phyloP scores from a whole-genome alignment of 176 grass and related monocot genomes.

The Carex scoparia region DNA sequence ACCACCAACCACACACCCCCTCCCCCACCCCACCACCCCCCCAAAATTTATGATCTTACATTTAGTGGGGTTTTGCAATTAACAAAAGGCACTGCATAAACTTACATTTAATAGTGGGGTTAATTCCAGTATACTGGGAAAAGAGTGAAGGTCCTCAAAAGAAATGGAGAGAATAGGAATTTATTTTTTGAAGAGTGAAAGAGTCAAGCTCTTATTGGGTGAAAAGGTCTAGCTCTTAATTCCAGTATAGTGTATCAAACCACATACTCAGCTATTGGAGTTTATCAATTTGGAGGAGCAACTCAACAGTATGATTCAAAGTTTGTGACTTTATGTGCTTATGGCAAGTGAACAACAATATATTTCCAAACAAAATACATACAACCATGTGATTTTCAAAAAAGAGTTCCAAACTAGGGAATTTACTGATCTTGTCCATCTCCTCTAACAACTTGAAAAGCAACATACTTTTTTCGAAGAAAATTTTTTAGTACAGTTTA shows the following conservation, averaged over 20 bases:
- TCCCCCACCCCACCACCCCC: not conserved
- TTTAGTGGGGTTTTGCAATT: not conserved
- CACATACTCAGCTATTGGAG: not conserved
- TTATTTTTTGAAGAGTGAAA: not conserved
- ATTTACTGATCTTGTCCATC: not conserved
- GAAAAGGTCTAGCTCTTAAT: not conserved
- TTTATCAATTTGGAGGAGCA: not conserved
- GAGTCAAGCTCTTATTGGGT: not conserved
- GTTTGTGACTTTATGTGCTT: not conserved
- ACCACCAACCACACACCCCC: not conserved
- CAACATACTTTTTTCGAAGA: not conserved
- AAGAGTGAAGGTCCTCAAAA: not conserved
- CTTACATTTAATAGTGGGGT: not conserved
- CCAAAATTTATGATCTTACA: too few species aligned
- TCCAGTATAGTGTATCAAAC: not conserved
- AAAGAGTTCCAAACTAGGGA: not conserved
- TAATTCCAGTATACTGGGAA: not conserved
- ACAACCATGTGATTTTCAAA: not conserved
- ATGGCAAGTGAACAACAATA: not conserved
- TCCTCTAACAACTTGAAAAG: conserved; percentile 1
- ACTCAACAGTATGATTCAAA: not conserved
- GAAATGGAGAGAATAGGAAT: not conserved
- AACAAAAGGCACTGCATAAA: not conserved
- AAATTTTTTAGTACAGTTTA: not conserved
- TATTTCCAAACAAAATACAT: not conserved